Evolutionary conservation across 495 filamentous ascomycete genomes (phyloP), one percentile per base, ranked within the genome.

Genomic region (Hypoxylon subgilvum): DNA sequence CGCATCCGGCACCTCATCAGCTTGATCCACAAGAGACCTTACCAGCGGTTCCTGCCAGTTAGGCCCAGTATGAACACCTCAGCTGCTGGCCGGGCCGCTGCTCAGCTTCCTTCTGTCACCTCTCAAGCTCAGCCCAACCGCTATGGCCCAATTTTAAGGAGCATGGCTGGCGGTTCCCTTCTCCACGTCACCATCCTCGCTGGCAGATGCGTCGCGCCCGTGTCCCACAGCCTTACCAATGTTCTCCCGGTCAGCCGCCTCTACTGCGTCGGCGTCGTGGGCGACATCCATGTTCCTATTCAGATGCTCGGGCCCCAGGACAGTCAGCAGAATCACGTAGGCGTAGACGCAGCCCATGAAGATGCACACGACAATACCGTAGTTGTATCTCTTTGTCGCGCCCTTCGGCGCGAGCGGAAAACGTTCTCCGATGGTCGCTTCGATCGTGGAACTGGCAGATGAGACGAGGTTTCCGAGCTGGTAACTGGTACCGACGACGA

Each of bases 271-370:
- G 12, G 74, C 69, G 69, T 91, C 89, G 57, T 86, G 76, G 31
- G 73, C 79, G 1, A 86, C 85, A 48, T 86, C 87, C 74, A 92
- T 88, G 17, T 79, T 71, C 7, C 83, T 74, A 12, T 84, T 54
- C 45, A 91, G 59, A 32, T 84, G 81, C 76, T 96, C 92, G 0
- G 92, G 92, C 0, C 92, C 92, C 1, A 90, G 53, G 12, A 95
- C 64, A 0, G 88, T 88, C 16, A 95, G 58, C 0, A 94, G 0
- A 57, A 96, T 90, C 6, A 86, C 80, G 67, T 95, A 96, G 4
- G 72, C 86, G 71, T 86, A 96, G n/a, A 96, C 92, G 61, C 89
- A 92, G 2, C 83, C 92, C 89, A 96, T 90, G 70, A 96, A 92
- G 63, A 96, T 94, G 53, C 88, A 91, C 60, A 96, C 92, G 3